Base-by-base conservation (phyloP, 345 rosid genomes). In the Hevea brasiliensis region DNA sequence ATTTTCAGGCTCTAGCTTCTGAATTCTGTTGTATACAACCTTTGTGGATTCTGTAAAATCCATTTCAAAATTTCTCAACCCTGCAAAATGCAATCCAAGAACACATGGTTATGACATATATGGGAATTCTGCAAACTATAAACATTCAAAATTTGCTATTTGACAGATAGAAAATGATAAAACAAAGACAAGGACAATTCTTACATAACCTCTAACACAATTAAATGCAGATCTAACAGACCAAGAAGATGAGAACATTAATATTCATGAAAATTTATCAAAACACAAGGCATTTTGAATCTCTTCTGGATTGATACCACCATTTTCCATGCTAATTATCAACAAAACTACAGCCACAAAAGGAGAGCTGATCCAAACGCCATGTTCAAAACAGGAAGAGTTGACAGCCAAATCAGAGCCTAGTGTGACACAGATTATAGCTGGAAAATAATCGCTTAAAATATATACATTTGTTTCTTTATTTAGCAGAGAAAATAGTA, bases 31-130 rank as follows among this genome's bases (percentile, higher is more conserved):
- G 84, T 89, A 94, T 20, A 92, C 96, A 56, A 85, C 79, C 71
- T 88, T 89, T 50, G 96, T 92, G 62, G 98, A 86, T 78, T 88
- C 92, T 3, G 91, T 74, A 73, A 88, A 89, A 84, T 92, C 90
- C 99, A 95, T 77, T 32, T 26, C 56, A 70, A 53, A 44, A 1
- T 7, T 60, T 51, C 74, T 72, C 76, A 79, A 81, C 50, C 76
- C 89, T 85, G 75, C 74, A 74, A 74, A 44, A 61, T 44, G 13
- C 77, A 78, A 63, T 59, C 10, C 71, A 44, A 73, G 53, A 37
- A 64, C 23, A 20, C n/a, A 27, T 21, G 57, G 11, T 4, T n/a
- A 68, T 63, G 61, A 56, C 6, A 20, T 50, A 57, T 0, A 21
- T 27, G 20, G 47, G 17, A 67, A 67, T 20, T 23, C n/a, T 21